These are phyloP conservation scores for Prunella vulgaris DNA, from an alignment of 257 asterid species.

Conservation along the genomic window DNA sequence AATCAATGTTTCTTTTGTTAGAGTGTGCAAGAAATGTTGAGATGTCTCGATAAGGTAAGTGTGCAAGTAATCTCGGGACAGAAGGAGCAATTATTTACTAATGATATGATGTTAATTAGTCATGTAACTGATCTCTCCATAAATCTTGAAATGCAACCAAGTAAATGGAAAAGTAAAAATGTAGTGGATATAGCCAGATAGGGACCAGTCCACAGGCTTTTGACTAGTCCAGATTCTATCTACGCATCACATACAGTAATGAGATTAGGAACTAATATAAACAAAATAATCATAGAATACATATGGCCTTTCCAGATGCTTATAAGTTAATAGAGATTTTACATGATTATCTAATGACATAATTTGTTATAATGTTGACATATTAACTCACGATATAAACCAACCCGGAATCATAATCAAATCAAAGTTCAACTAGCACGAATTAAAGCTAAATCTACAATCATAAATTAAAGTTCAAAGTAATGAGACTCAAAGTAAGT, in stretches of 20 bases:
- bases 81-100: not conserved
- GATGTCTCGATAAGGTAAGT: too few species aligned
- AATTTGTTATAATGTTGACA: constrained; percentile 11
- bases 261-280: not conserved
- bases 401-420: constrained; percentile 23
- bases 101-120: not conserved
- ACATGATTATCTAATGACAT: not conserved
- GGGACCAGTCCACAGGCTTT: constrained; percentile 1
- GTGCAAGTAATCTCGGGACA: too few species aligned
- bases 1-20: too few species aligned
- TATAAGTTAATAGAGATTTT: not conserved
- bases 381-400: not conserved
- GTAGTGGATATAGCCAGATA: not conserved
- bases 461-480: not conserved
- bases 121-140: not conserved
- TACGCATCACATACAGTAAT: not conserved
- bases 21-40: too few species aligned
- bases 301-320: constrained; percentile 14
- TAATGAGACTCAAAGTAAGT: too few species aligned
- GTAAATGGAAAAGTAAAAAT: not conserved
- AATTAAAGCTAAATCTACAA: constrained; percentile 8
- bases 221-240: constrained; percentile 5
- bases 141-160: not conserved
- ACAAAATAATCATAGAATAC: not conserved
- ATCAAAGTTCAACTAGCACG: constrained; percentile 1